Percentiles rank a stretch among this genome's conserved stretches.
These are phyloP conservation scores for Wickerhamomyces ciferrii DNA, from an alignment of 805 yeast species.

Conservation along the genomic window DNA sequence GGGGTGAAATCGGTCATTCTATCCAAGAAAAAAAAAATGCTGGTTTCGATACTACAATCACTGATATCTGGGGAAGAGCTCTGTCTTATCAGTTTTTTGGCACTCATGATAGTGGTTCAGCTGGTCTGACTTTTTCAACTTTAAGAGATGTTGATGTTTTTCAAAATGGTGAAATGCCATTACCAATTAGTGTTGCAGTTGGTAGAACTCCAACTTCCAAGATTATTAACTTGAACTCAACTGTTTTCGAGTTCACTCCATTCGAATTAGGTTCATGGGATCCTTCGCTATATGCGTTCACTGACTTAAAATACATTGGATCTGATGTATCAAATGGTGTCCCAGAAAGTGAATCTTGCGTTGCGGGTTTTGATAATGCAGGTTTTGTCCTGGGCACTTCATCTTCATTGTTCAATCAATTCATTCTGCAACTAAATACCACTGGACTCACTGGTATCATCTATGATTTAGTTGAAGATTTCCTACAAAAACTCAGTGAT, in stretches of 20 bases:
- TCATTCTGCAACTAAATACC: constrained; percentile 51
- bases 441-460: constrained; percentile 44
- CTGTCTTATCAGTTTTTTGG: constrained; percentile 71
- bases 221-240: constrained; percentile 59
- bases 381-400: constrained; percentile 84
- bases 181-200: constrained; percentile 61
- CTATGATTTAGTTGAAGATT: constrained; percentile 35
- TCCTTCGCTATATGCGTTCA: constrained; percentile 59
- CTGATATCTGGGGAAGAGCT: constrained; percentile 80
- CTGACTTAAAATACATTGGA: constrained; percentile 67
- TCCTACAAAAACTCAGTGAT: constrained; percentile 41
- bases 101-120: constrained; percentile 53
- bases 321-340: constrained; percentile 56
- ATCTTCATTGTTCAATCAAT: constrained; percentile 71
- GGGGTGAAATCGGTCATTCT: constrained; percentile 48
- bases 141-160: constrained; percentile 59
- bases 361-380: constrained; percentile 71
- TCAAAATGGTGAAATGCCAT: constrained; percentile 60
- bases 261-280: constrained; percentile 88
- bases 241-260: constrained; percentile 60
- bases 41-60: constrained; percentile 61
- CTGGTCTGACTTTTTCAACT: constrained; percentile 52
- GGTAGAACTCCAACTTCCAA: constrained; percentile 58
- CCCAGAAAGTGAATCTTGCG: constrained; percentile 45
- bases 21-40: constrained; percentile 49